Conservation (phyloP, 2,329 filamentous ascomycete species). For the Coniella lustricola region DNA sequence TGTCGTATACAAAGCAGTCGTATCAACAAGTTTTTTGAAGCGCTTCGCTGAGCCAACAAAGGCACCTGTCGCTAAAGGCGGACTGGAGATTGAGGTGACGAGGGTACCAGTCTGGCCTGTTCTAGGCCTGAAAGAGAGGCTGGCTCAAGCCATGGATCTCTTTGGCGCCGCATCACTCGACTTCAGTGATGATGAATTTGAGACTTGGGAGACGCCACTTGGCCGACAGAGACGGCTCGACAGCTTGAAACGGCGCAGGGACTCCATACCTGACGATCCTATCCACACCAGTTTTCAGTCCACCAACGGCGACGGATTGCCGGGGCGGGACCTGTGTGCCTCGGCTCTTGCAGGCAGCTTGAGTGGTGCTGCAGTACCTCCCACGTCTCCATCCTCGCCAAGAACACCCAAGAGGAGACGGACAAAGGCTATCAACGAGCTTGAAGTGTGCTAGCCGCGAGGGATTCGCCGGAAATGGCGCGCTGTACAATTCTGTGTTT, state of each 20-base stretch:
- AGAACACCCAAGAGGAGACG: constrained; percentile 25
- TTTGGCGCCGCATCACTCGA: constrained; percentile 33
- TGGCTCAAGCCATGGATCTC: constrained; percentile 46
- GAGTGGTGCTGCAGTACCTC: constrained; percentile 13
- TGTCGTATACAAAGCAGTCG: constrained; percentile 44
- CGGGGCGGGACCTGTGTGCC: background rate
- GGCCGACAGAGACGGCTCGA: constrained; percentile 17
- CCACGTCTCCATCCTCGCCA: constrained; percentile 23
- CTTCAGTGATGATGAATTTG: constrained; percentile 28
- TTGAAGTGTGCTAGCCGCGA: constrained; percentile 24
- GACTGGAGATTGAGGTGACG: constrained; percentile 40
- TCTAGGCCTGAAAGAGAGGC: constrained; percentile 46
- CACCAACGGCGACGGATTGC: background rate
- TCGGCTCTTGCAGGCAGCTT: background rate
- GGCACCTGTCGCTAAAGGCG: constrained; percentile 25
- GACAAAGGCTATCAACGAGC: constrained; percentile 19
- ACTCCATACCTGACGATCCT: constrained; percentile 30
- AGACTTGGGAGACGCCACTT: constrained; percentile 37
- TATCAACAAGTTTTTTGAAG: constrained; percentile 41
- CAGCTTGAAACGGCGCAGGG: constrained; percentile 28
- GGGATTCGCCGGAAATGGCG: too few relatives aligned
- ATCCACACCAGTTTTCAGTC: constrained; percentile 34
- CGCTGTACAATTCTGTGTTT: too few relatives aligned
- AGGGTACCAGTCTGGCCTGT: constrained; percentile 49
- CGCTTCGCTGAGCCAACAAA: constrained; percentile 43